Evolutionary conservation across 768 basidiomycete species (phyloP).

Genomic region (Podaxis pistillaris): DNA sequence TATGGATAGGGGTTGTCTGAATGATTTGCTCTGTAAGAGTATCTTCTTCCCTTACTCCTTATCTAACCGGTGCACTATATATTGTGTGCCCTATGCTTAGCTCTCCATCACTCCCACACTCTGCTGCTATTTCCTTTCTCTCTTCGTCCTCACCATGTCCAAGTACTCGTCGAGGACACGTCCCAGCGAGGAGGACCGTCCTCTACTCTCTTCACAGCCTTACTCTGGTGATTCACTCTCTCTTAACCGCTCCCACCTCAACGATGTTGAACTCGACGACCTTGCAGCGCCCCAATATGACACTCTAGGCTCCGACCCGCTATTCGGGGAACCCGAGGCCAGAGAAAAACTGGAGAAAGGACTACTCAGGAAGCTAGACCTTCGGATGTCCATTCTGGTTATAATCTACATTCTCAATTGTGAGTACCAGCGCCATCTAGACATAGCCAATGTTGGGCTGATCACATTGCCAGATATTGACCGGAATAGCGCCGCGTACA

Average conservation of each 20-base stretch:
- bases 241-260: neutral
- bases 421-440: conserved; percentile 16
- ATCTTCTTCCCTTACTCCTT: neutral
- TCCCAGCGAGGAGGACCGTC: conserved; percentile 14
- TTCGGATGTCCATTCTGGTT: conserved; percentile 46
- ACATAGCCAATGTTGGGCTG: neutral
- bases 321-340: conserved; percentile 26
- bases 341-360: conserved; percentile 29
- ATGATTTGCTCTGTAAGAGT: neutral
- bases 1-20: neutral
- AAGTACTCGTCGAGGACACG: neutral
- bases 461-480: conserved; percentile 50
- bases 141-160: neutral
- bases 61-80: neutral
- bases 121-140: neutral
- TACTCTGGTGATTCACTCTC: conserved; percentile 8
- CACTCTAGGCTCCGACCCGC: conserved; percentile 24
- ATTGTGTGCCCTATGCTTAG: neutral
- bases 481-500: conserved; percentile 66
- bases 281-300: conserved; percentile 11
- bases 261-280: neutral
- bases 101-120: conserved; percentile 12
- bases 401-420: conserved; percentile 49
- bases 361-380: conserved; percentile 49
- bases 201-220: conserved; percentile 7